Evolutionary conservation across 2,329 filamentous ascomycete genomes (phyloP).

Genomic region (Aspergillus luchuensis): DNA sequence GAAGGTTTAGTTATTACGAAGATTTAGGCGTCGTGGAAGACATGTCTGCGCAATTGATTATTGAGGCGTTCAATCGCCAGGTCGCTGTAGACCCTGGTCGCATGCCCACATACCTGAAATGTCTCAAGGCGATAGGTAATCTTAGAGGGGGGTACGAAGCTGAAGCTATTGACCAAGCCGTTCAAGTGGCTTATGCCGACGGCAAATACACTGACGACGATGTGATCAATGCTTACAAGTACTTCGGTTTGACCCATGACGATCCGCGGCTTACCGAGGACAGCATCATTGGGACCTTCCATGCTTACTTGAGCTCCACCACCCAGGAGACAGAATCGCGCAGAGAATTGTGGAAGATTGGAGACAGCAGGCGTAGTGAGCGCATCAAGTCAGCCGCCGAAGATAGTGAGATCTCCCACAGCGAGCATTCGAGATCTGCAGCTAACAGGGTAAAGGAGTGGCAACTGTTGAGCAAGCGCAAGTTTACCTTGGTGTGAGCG

Average conservation of each 20-base stretch:
- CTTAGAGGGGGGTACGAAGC: slow-evolving; percentile 53
- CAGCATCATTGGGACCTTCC: slow-evolving; percentile 63
- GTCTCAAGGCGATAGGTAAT: slow-evolving; percentile 61
- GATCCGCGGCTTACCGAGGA: slow-evolving; percentile 56
- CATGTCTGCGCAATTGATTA: slow-evolving; percentile 63
- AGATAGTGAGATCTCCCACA: slow-evolving; percentile 46
- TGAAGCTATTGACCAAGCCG: slow-evolving; percentile 59
- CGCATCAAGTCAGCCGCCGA: slow-evolving; percentile 61
- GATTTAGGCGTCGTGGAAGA: slow-evolving; percentile 64
- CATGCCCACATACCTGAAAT: slow-evolving; percentile 65
- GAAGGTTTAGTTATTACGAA: slow-evolving; percentile 54
- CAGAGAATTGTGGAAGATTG: slow-evolving; percentile 61
- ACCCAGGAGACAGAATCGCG: slow-evolving; percentile 59
- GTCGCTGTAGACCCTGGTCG: slow-evolving; percentile 56
- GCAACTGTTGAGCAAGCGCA: slow-evolving; percentile 67
- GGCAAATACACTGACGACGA: slow-evolving; percentile 61
- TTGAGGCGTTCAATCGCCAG: slow-evolving; percentile 66
- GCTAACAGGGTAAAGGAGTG: slow-evolving; percentile 43
- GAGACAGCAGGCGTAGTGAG: slow-evolving; percentile 58
- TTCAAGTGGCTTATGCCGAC: slow-evolving; percentile 59
- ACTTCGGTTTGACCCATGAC: slow-evolving; percentile 57
- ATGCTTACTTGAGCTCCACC: slow-evolving; percentile 59
- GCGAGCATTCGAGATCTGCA: background rate
- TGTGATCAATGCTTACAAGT: slow-evolving; percentile 59
- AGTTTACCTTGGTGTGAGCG: slow-evolving; percentile 59